Base-by-base conservation (phyloP, 164 flowering plant genomes). In the Piper longum region DNA sequence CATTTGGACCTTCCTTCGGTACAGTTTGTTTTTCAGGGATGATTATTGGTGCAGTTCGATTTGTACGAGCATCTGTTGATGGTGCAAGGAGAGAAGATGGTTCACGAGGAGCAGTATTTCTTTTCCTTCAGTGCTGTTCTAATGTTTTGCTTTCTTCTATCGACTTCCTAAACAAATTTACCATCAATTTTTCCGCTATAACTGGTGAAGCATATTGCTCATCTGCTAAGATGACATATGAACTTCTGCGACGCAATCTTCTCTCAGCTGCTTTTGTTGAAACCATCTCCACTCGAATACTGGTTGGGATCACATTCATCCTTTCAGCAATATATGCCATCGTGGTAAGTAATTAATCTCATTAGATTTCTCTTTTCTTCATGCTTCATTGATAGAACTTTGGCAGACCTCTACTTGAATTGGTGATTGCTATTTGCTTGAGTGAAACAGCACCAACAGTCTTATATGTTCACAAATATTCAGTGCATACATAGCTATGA, bases 191-290 rank as follows among this genome's bases (percentile, higher is more conserved):
- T 73, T 85, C 79, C 1, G 83, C 88, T 63, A 76, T 84, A 58
- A 79, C 84, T 39, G 85, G 88, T 61, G 84, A 82, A 64, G 71
- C 78, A 39, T 84, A 79, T 65, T 84, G 85, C 73, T 60, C 83
- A 7, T 76, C 81, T 68, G 81, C 88, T 13, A 79, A 73, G 69
- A 78, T 82, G 88, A 80, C 85, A 52, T 80, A 84, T 59, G 88
- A 82, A 70, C 85, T 84, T 63, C 69, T 82, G 43, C 77, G 67
- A 60, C 85, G 88, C 19, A 82, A 82, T 65, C 88, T 84, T 59
- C 84, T 82, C 67, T 82, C 88, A 57, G 78, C 85, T 68, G 85
- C 75, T 60, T 77, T 84, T 71, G 88, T 82, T 62, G 88, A 84
- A 66, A 84, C 84, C 5, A 75, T 82, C 55, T 84, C 88, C 14